These are phyloP conservation scores for Erodium maritimum DNA, from an alignment of 345 rosid genomes.

Conservation along the genomic window DNA sequence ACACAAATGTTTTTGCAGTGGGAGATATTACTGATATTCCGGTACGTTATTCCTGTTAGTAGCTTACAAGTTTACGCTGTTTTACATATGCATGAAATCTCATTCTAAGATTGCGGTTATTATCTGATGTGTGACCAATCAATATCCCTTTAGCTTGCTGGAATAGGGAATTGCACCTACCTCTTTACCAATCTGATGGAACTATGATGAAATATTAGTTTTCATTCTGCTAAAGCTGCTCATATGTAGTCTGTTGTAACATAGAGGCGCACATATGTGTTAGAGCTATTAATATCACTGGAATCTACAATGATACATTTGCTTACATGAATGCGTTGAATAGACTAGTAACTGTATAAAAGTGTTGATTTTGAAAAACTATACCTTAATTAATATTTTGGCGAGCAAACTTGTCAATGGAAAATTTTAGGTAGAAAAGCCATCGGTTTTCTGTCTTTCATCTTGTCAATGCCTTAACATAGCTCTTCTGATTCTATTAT, in stretches of 20 bases:
- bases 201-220: background rate
- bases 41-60: slow-evolving; percentile 17
- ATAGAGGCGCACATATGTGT: background rate
- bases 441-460: background rate
- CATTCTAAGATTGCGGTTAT: background rate
- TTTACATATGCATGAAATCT: background rate
- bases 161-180: background rate
- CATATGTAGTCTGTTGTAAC: background rate
- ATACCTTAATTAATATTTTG: no score
- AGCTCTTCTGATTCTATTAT: background rate
- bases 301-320: no score
- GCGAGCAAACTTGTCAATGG: background rate
- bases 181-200: background rate
- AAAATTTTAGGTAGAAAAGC: background rate
- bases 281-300: background rate
- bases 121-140: background rate
- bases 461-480: background rate
- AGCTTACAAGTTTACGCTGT: background rate
- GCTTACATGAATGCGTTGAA: no score
- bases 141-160: background rate
- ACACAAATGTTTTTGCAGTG: slow-evolving; percentile 38
- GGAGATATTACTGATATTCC: slow-evolving; percentile 46
- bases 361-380: no score
- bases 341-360: no score
- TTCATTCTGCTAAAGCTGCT: background rate